Evolutionary conservation across 2,329 filamentous ascomycete species (phyloP), one percentile per base, ranked within the genome.

Genomic region (Exophiala sp.): DNA sequence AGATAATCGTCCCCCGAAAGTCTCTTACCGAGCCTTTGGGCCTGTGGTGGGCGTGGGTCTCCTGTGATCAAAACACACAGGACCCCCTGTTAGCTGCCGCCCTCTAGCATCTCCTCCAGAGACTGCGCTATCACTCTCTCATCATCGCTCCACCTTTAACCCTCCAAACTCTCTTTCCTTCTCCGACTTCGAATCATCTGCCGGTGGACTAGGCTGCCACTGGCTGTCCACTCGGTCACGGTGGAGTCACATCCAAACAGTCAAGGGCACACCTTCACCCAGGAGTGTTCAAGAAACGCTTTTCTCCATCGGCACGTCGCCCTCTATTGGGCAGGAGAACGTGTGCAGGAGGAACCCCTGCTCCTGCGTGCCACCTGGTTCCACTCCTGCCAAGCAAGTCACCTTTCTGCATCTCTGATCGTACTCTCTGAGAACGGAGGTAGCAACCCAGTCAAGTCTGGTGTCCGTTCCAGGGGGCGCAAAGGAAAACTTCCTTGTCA

Each of bases 61-160:
- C 32, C 10, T 24, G 18, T 42, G 50, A 44, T 36, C 44, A 53
- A 29, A 53, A 47, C 44, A 53, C 47, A 32, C 39, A 16, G 20
- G 14, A 21, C 38, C 41, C 52, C 52, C 47, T 58, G 57, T 50
- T 59, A 59, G 57, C 50, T 52, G 49, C 57, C 57, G 57, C 53
- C 20, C 50, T 45, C 53, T 58, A 59, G 52, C 45, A 32, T 35
- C 29, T 35, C 24, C 36, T 54, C 47, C 29, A 49, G 53, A 47
- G 24, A 47, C 43, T 18, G 39, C 57, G 53, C 57, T 59, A 58
- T 51, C 46, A 49, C 52, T 39, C 42, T 32, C 47, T 44, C 45
- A 50, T 36, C 43, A 42, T 51, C 47, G 43, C 48, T 51, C 53
- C 53, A 58, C 51, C 33, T 38, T 55, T 40, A 56, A 50, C 18